Percentiles rank a stretch among this genome's conserved stretches.
Conservation (phyloP, 306 rosid genomes). For the Carpinus fangiana region DNA sequence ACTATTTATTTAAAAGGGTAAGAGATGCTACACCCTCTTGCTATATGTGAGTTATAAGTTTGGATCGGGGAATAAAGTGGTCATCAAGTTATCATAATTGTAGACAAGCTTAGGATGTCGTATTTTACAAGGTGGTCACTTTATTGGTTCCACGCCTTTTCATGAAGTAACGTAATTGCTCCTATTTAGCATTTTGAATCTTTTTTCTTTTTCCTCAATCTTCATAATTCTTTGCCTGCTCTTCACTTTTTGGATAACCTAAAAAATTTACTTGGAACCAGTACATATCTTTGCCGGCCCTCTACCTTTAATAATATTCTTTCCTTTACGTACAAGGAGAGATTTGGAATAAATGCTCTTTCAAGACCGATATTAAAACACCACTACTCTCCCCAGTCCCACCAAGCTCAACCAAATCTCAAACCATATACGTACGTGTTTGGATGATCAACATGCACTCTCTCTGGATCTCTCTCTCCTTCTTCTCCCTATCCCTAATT, state of each 20-base stretch:
- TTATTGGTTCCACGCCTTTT: background rate
- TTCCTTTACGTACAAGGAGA: background rate
- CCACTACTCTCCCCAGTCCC: background rate
- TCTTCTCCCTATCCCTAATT: no score
- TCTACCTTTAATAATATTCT: background rate
- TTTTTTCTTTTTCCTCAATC: no score
- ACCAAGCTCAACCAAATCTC: background rate
- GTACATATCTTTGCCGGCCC: background rate
- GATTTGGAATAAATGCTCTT: background rate
- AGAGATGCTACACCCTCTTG: no score
- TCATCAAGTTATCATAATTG: no score
- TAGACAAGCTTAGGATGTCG: no score
- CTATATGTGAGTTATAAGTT: background rate
- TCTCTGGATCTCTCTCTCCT: no score
- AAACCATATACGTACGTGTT: background rate
- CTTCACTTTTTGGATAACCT: background rate
- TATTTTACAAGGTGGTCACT: background rate
- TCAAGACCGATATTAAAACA: background rate
- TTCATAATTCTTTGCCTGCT: no score
- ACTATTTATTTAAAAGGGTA: no score
- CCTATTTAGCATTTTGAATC: no score
- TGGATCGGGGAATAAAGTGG: no score
- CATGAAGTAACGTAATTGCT: no score
- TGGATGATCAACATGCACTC: no score
- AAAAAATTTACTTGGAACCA: background rate